Evolutionary conservation across 495 filamentous ascomycete species (phyloP), one percentile per base, ranked within the genome.

Genomic region (Immersiella caudata): DNA sequence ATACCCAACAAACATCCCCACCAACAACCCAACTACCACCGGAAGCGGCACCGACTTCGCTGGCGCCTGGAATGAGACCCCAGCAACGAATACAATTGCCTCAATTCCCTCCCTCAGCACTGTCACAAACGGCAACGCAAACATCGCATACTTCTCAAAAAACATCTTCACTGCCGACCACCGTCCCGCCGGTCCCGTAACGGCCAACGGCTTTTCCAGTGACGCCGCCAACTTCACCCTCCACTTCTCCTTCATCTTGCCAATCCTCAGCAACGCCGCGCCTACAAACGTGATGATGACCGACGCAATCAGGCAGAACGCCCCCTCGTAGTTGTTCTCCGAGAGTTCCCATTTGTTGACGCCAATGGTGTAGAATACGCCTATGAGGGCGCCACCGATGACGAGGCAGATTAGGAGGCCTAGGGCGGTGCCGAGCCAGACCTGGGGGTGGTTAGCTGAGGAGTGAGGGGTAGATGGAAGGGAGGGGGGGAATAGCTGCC

Each of bases 231-330:
- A 83, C 84, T 93, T 93, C 64, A 89, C 78, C 16, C 87, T 86
- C 93, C 93, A 96, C 75, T 93, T 93, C 55, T 92, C 90, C 74
- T 93, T 90, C 74, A 94, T 85, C 78, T 94, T 94, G 58, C 87
- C 89, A 51, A 96, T 86, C n/a, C 93, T 86, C 8, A 96, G 81
- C 24, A 95, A 84, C 9, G 91, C 91, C 12, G 87, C 88, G 27
- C 93, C 93, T 75, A 95, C 88, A 60, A 92, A 71, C 36, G 89
- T 88, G 73, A 96, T 94, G 75, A 96, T 91, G 58, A 94, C 57
- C 14, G 86, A 82, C 0, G 92, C 90, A 40, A 94, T 63, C 35
- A 94, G 78, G 14, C 83, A 83, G 63, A 96, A 90, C 8, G 87
- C 81, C 63, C 91, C 92, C 73, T 96, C 93, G 85, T 92, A 94